Base-by-base conservation (phyloP, 345 rosid genomes). In the Salix udensis region DNA sequence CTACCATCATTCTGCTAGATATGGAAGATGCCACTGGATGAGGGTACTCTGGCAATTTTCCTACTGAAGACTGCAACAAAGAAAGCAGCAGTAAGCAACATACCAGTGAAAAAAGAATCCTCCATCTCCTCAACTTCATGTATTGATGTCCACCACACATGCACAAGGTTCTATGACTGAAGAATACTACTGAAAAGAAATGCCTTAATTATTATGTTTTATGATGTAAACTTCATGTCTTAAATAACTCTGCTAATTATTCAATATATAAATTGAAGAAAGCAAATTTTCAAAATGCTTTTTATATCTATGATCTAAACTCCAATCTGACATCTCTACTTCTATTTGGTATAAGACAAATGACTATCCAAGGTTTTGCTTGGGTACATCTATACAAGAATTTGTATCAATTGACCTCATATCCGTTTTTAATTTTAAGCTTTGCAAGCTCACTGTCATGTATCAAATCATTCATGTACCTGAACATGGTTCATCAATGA, bases 1-100 rank as follows among this genome's bases (percentile, higher is more conserved):
- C 98, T 74, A 91, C 97, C 92, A 92, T 90, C 88, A 92, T 84
- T 86, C 98, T 90, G 85, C 98, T 90, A 67, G 98, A 94, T 82
- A 94, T 94, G 62, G 97, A 92, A 77, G 96, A 94, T 34, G 97
- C 98, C 19, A 91, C 88, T 7, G 96, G 96, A 84, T 91, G 88
- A 69, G 97, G 96, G 53, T 83, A 89, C 79, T 91, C 94, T 13
- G 91, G 87, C 72, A 90, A 77, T 80, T 84, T 91, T 76, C 89
- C 97, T 77, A 91, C 93, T 85, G 86, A 90, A 44, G 92, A 89
- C 98, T 94, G 88, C 87, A 87, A 75, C 50, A 77, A 72, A 70
- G 50, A 77, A 77, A 70, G 65, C 74, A 73, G 58, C 58, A 19
- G 70, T 46, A 60, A 62, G 65, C 68, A n/a, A 71, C 55, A 82